These are phyloP conservation scores for Barnettozyma sucrosica DNA, from an alignment of 805 yeast species.

Conservation along the genomic window DNA sequence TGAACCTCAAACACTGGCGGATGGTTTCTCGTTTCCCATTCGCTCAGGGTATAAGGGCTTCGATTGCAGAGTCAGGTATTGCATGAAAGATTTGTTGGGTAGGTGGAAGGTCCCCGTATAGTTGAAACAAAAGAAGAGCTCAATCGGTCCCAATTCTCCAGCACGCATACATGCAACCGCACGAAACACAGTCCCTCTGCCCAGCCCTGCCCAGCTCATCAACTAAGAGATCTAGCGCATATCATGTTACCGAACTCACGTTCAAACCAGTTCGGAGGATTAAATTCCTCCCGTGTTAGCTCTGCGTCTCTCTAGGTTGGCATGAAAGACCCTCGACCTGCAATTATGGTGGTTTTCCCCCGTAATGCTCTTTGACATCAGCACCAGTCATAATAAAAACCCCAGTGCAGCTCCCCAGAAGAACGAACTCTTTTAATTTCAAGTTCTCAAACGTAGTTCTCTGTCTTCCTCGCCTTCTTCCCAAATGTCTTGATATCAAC, in stretches of 20 bases:
- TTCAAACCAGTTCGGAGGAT: not conserved
- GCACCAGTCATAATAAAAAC: not conserved
- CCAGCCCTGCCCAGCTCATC: not conserved
- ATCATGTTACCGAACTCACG: not conserved
- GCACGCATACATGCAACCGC: not conserved
- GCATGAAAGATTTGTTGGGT: not conserved
- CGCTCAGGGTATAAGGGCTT: not conserved
- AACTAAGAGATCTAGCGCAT: not conserved
- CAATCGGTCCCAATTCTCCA: not conserved
- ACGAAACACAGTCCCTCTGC: not conserved
- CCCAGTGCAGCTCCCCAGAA: not conserved
- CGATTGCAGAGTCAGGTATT: too few species aligned
- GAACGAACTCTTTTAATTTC: not conserved
- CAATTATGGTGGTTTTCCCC: not conserved
- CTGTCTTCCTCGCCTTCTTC: not conserved
- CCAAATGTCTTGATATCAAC: not conserved
- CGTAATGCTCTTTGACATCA: not conserved
- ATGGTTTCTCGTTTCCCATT: not conserved
- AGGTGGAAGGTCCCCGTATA: not conserved
- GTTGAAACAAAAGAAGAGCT: not conserved
- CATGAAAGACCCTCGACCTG: not conserved
- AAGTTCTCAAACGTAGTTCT: not conserved
- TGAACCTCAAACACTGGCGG: not conserved
- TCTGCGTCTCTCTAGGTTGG: not conserved
- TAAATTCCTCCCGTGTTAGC: not conserved